Percentiles rank a stretch among this genome's conserved stretches.
These are phyloP conservation scores for Metschnikowia santaceciliae DNA, from an alignment of 805 yeast species.

Conservation along the genomic window DNA sequence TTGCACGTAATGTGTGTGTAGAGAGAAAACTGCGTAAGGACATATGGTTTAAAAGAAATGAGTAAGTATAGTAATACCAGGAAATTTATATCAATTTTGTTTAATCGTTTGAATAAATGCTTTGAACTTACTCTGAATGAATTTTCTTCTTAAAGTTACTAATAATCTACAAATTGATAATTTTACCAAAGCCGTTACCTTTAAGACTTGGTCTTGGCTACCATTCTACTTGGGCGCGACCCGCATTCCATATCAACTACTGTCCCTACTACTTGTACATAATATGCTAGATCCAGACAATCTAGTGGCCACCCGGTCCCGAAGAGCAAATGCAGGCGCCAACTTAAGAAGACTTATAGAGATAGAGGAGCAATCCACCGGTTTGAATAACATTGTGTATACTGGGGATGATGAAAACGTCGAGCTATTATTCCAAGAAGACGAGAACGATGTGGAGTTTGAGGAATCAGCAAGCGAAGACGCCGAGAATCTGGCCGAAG, in stretches of 20 bases:
- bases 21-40: not conserved
- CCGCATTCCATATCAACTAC: conserved; percentile 1
- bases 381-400: conserved; percentile 18
- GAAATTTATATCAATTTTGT: too few species aligned
- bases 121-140: too few species aligned
- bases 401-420: conserved; percentile 76
- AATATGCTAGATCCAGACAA: conserved; percentile 36
- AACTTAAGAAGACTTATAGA: conserved; percentile 69
- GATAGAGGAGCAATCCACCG: conserved; percentile 54
- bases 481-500: conserved; percentile 27
- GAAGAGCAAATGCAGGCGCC: conserved; percentile 89
- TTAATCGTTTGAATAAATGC: too few species aligned
- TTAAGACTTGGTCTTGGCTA: too few species aligned
- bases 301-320: conserved; percentile 68
- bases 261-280: not conserved
- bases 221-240: not conserved
- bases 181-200: too few species aligned
- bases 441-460: conserved; percentile 29
- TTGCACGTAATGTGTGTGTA: not conserved
- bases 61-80: too few species aligned
- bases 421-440: conserved; percentile 62
- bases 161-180: too few species aligned
- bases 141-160: too few species aligned
- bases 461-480: conserved; percentile 16
- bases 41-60: too few species aligned